phyloP scores from a whole-genome alignment of 2,329 filamentous ascomycete genomes.

The Aphanocladium album region DNA sequence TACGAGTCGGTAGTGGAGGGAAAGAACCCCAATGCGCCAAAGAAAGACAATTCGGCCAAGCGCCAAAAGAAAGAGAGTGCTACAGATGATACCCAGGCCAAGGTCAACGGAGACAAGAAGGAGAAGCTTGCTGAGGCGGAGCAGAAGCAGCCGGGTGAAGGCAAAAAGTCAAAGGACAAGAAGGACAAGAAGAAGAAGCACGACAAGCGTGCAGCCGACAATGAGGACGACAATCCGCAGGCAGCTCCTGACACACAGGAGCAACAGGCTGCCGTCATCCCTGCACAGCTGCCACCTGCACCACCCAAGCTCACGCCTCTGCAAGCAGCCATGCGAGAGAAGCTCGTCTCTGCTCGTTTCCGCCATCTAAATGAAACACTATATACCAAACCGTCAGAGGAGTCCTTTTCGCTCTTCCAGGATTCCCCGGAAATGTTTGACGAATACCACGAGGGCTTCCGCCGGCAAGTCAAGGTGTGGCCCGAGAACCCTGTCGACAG shows the following conservation, averaged over 20 bases:
- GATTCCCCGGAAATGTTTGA: conserved; percentile 87
- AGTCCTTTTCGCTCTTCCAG: conserved; percentile 78
- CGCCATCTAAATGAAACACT: conserved; percentile 95
- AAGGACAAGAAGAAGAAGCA: conserved; percentile 30
- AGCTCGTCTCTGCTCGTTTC: conserved; percentile 92
- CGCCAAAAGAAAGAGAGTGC: conserved; percentile 24
- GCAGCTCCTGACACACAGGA: conserved; percentile 11
- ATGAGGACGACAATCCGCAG: conserved; percentile 14
- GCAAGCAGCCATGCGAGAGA: conserved; percentile 89
- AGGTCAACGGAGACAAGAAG: conserved; percentile 17
- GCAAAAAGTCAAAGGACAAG: conserved; percentile 26
- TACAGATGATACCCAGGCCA: conserved; percentile 12
- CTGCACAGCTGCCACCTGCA: conserved; percentile 36
- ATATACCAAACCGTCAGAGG: conserved; percentile 82
- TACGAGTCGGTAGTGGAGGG: conserved; percentile 78
- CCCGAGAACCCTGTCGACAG: conserved; percentile 91
- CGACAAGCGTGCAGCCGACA: conserved; percentile 21
- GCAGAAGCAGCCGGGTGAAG: conserved; percentile 20
- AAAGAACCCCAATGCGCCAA: conserved; percentile 35
- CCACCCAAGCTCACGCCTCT: conserved; percentile 75
- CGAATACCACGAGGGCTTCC: conserved; percentile 95
- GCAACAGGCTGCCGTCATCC: conserved; percentile 20
- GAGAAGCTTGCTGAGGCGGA: conserved; percentile 7
- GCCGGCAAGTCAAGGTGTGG: conserved; percentile 92
- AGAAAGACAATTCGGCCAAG: conserved; percentile 27